Evolutionary conservation across 1,284 basidiomycete genomes (phyloP), one percentile per base, ranked within the genome.

Genomic region (Cystobasidium slooffiae): DNA sequence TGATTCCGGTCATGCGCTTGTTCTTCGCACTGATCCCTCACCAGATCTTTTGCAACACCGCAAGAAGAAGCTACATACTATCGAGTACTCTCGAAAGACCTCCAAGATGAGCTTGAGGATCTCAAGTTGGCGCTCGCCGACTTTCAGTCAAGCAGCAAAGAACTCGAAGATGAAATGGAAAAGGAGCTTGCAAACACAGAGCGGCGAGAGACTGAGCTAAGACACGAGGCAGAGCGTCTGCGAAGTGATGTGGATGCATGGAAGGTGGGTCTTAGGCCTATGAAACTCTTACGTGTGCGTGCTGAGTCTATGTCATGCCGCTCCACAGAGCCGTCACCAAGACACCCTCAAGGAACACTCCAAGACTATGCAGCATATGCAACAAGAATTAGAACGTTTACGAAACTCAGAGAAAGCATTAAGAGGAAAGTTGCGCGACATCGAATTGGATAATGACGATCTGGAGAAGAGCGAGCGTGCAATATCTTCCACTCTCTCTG

Each of bases 361-460:
- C 80, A 91, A 90, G 39, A 92, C 92, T 0, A 90, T 91, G 6
- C 88, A 90, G 4, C 91, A 91, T 69, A 85, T 93, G 74, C 92
- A 96, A 83, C 88, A 91, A 65, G 93, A 97, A 83, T 87, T 97
- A 75, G 95, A 97, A 55, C 63, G 75, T 1, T 72, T 81, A 0
- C 76, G 81, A 31, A 55, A 62, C 1, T 77, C 77, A 6, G 79
- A 81, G 56, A 76, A 78, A 66, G 72, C 64, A 55, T 53, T 79
- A 51, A 74, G 77, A 24, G 63, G 49, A 1, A 75, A 69, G 55
- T 46, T 79, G 61, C 41, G 88, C 93, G 93, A 96, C 79, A 85
- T 97, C 63, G 94, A 97, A 83, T 90, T 97, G 88, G 94, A 94
- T 47, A 97, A 97, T 80, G 94, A 97, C 80, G 93, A 97, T 83